Conservation (phyloP, 306 rosid species). For the Cicer bijugum region DNA sequence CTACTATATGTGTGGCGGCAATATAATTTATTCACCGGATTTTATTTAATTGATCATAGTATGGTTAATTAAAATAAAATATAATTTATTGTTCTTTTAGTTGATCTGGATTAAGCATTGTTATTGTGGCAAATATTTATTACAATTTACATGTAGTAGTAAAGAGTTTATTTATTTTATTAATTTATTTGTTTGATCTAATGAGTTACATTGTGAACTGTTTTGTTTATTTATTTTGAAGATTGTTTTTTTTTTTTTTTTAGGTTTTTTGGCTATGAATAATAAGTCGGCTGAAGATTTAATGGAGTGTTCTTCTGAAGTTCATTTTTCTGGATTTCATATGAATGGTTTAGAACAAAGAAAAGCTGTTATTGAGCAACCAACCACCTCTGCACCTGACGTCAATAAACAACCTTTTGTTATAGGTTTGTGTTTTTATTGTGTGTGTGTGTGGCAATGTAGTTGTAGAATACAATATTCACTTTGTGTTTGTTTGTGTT, state of each 20-base stretch:
- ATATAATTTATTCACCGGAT: background rate
- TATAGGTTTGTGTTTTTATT: constrained; percentile 59
- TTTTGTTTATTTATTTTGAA: constrained; percentile 12
- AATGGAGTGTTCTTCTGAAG: constrained; percentile 72
- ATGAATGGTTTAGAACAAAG: constrained; percentile 66
- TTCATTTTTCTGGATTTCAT: constrained; percentile 91
- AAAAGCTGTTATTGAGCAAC: constrained; percentile 53
- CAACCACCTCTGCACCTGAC: constrained; percentile 64
- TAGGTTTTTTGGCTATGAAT: constrained; percentile 57
- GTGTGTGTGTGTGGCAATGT: background rate
- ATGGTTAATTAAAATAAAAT: no score
- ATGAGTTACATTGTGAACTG: background rate
- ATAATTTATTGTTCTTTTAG: background rate
- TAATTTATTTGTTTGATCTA: background rate
- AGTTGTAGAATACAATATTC: background rate
- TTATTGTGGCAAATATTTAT: background rate
- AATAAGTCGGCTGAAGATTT: constrained; percentile 67
- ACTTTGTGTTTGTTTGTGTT: constrained; percentile 9
- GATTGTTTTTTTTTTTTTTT: constrained; percentile 14
- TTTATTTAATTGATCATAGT: background rate
- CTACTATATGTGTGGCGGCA: no score
- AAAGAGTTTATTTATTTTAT: no score
- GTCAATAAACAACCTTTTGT: constrained; percentile 82
- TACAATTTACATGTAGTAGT: no score
- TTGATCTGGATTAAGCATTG: constrained; percentile 10